A percentile compares a stretch with the other conserved stretches of the same genome.
phyloP scores from a whole-genome alignment of 805 yeast species.

The Starmera caribaea region DNA sequence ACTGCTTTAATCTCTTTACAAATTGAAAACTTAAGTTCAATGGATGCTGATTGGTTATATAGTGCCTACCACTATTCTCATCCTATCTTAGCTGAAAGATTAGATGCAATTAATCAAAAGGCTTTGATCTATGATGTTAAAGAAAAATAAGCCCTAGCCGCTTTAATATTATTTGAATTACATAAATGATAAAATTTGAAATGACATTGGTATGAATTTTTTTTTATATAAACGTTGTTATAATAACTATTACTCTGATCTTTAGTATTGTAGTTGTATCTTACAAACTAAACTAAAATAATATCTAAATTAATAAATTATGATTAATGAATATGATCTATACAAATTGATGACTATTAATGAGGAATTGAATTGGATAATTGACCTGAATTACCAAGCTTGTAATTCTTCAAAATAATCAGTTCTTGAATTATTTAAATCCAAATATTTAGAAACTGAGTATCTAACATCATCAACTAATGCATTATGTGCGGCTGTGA shows the following conservation, averaged over 20 bases:
- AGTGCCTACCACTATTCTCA: constrained; percentile 86
- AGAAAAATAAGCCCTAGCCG: constrained; percentile 12
- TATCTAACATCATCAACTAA: constrained; percentile 46
- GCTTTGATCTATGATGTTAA: constrained; percentile 8
- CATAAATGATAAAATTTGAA: background rate
- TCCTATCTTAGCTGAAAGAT: constrained; percentile 86
- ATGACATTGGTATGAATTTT: no score
- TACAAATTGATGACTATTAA: no score
- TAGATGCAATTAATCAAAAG: constrained; percentile 51
- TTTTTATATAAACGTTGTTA: no score
- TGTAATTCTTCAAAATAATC: constrained; percentile 51
- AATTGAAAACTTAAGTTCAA: constrained; percentile 72
- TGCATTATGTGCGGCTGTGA: constrained; percentile 45
- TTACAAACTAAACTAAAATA: no score
- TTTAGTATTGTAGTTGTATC: no score
- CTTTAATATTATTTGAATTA: background rate
- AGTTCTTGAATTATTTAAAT: constrained; percentile 27
- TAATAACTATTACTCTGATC: no score
- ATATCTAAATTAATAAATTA: no score
- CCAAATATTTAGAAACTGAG: constrained; percentile 27
- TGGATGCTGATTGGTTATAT: constrained; percentile 84
- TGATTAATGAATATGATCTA: no score
- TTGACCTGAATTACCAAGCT: constrained; percentile 33
- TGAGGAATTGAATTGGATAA: no score
- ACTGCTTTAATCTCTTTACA: constrained; percentile 66